Evolutionary conservation across 1,284 basidiomycete genomes (phyloP).

Genomic region (Filobasidium uniguttulatum): DNA sequence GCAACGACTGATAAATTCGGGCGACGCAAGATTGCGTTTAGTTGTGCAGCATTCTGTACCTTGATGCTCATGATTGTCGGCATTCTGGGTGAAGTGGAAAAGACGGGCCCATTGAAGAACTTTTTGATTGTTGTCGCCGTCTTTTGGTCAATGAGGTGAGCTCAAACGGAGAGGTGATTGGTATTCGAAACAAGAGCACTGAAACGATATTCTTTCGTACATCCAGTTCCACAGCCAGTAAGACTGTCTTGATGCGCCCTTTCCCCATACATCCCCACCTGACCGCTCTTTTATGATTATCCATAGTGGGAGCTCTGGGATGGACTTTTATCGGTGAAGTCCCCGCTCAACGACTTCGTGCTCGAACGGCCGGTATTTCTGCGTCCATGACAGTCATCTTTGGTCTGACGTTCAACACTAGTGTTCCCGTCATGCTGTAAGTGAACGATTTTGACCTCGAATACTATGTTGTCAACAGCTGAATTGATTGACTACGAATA

Average conservation of each 20-base stretch:
- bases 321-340: conserved; percentile 21
- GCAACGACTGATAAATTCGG: too few relatives aligned
- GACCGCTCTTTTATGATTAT: conserved; percentile 7
- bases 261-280: conserved; percentile 18
- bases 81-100: too few relatives aligned
- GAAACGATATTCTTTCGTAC: not conserved
- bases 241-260: conserved; percentile 1
- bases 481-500: too few relatives aligned
- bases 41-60: too few relatives aligned
- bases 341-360: conserved; percentile 19
- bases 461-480: too few relatives aligned
- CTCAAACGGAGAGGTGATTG: too few relatives aligned
- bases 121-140: conserved; percentile 9
- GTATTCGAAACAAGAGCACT: not conserved
- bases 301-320: conserved; percentile 11
- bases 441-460: conserved; percentile 13
- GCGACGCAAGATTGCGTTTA: too few relatives aligned
- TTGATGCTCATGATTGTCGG: too few relatives aligned
- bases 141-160: not conserved
- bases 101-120: too few relatives aligned
- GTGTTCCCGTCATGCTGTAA: conserved; percentile 12
- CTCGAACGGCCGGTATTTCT: conserved; percentile 19
- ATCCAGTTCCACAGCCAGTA: too few relatives aligned
- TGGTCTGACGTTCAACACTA: conserved; percentile 18
- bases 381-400: conserved; percentile 16